A percentile compares a stretch with the other conserved stretches of the same genome.
phyloP scores from a whole-genome alignment of 1,139 yeast species.

The Suhomyces ambrosiae region DNA sequence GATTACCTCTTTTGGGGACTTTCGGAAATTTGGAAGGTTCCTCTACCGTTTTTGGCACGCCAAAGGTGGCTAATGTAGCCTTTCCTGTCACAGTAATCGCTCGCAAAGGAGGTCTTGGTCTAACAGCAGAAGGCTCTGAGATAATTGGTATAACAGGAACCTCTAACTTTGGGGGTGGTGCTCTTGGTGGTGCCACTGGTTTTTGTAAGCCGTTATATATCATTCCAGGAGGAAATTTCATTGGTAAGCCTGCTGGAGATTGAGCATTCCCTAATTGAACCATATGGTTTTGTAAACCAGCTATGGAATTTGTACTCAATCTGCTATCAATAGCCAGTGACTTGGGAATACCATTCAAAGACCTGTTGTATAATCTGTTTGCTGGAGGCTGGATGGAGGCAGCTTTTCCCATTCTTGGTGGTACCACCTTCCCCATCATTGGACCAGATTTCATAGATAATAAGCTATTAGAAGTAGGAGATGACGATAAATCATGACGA shows the following conservation, averaged over 20 bases:
- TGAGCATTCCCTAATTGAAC: slow-evolving; percentile 1
- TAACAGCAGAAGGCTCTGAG: slow-evolving; percentile 21
- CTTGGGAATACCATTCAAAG: slow-evolving; percentile 16
- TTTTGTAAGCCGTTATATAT: slow-evolving; percentile 14
- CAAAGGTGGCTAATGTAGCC: slow-evolving; percentile 30
- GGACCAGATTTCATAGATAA: slow-evolving; percentile 26
- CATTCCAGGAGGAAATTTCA: slow-evolving; percentile 23
- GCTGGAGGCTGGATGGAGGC: slow-evolving; percentile 54
- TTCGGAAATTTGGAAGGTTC: slow-evolving; percentile 47
- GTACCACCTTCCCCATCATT: slow-evolving; percentile 42
- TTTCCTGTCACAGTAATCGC: slow-evolving; percentile 31
- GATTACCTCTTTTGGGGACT: slow-evolving; percentile 41
- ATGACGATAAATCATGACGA: slow-evolving; percentile 2
- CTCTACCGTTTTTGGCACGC: slow-evolving; percentile 38
- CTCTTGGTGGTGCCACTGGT: slow-evolving; percentile 26
- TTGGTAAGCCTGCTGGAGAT: slow-evolving; percentile 14
- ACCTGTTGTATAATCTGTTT: slow-evolving; percentile 33
- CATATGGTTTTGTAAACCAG: slow-evolving; percentile 28
- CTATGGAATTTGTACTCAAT: slow-evolving; percentile 19
- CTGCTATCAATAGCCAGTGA: slow-evolving; percentile 22
- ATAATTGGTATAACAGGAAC: slow-evolving; percentile 35
- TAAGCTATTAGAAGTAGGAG: neutral
- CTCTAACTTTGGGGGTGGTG: slow-evolving; percentile 44
- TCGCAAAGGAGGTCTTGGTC: slow-evolving; percentile 22
- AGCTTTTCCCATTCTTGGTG: slow-evolving; percentile 47